Conservation (phyloP, 2,329 filamentous ascomycete genomes). For the Apiospora koreana region DNA sequence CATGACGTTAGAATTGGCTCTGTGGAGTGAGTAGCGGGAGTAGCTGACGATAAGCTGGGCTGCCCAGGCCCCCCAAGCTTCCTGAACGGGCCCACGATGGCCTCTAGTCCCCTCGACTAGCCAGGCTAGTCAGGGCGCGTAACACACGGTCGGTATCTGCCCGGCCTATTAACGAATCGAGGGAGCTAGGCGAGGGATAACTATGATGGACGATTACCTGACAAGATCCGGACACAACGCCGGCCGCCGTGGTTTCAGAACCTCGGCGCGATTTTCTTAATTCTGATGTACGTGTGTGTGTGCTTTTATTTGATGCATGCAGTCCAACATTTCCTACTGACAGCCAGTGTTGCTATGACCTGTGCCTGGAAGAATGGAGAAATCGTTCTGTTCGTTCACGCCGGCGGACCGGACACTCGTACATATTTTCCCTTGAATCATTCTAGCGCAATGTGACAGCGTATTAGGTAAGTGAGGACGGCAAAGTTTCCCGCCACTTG, state of each 20-base stretch:
- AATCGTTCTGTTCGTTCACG: not conserved
- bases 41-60: not conserved
- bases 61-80: not conserved
- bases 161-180: not conserved
- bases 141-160: not conserved
- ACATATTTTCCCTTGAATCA: not conserved
- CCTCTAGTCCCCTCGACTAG: not conserved
- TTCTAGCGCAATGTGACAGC: not conserved
- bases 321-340: not conserved
- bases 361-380: not conserved
- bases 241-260: not conserved
- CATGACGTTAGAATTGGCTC: slow-evolving; percentile 4
- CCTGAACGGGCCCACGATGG: not conserved
- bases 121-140: not conserved
- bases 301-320: not conserved
- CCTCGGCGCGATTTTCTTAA: not conserved
- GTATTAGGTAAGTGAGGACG: not conserved
- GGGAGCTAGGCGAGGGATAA: not conserved
- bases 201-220: not conserved
- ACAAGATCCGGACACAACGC: not conserved
- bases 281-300: not conserved
- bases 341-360: not conserved
- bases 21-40: not conserved
- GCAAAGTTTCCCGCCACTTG: not conserved
- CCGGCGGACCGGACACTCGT: not conserved